Percentiles rank a stretch among this genome's conserved stretches.
Evolutionary conservation across 352 stramenopile species (phyloP).

Genomic region (Peronosclerospora sorghi): DNA sequence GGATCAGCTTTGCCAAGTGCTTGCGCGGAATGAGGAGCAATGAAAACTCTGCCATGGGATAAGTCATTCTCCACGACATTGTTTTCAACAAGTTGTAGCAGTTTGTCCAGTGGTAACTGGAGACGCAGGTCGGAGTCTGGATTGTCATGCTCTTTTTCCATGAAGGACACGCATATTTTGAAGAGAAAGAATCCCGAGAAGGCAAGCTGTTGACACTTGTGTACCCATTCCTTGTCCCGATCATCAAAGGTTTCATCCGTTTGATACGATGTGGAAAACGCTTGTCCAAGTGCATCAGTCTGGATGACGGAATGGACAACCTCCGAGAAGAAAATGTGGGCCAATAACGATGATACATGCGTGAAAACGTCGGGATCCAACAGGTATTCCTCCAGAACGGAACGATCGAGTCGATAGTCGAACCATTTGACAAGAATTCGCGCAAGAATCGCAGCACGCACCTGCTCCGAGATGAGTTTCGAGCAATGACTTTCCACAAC

Average conservation of each 20-base stretch:
- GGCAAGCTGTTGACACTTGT: constrained; percentile 56
- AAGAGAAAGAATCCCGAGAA: constrained; percentile 80
- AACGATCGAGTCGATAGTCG: constrained; percentile 46
- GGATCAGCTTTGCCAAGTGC: constrained; percentile 71
- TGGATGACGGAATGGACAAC: constrained; percentile 44
- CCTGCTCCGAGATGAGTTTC: constrained; percentile 22
- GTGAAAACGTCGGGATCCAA: constrained; percentile 46
- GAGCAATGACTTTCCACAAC: constrained; percentile 39
- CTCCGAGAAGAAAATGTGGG: constrained; percentile 69
- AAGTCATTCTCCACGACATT: constrained; percentile 72
- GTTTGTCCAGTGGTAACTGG: constrained; percentile 15
- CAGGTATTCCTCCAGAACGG: constrained; percentile 54
- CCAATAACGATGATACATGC: constrained; percentile 46
- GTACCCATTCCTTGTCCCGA: constrained; percentile 65
- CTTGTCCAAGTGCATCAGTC: constrained; percentile 1
- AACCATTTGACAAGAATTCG: constrained; percentile 80
- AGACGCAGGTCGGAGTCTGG: constrained; percentile 1
- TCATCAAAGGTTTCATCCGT: constrained; percentile 41
- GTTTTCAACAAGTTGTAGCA: constrained; percentile 57
- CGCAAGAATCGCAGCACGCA: constrained; percentile 58
- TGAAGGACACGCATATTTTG: constrained; percentile 49
- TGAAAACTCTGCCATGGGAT: constrained; percentile 30
- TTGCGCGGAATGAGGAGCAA: constrained; percentile 52
- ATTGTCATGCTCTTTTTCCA: constrained; percentile 25
- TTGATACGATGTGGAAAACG: constrained; percentile 4